These are phyloP conservation scores for Lathyrus aphaca DNA, from an alignment of 306 rosid species.

Conservation along the genomic window DNA sequence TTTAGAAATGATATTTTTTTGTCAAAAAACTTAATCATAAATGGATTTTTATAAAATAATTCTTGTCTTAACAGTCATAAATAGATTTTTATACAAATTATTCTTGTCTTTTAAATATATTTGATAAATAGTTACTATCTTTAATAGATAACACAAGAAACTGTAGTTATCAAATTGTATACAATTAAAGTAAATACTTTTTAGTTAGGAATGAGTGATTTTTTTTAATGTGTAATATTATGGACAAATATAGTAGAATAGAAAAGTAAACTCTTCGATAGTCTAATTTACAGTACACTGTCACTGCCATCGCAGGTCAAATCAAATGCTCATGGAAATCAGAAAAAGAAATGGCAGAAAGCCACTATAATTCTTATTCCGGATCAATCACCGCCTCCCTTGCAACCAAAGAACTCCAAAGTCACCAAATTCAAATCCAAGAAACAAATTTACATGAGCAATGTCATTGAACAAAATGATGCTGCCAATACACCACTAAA, in stretches of 20 bases:
- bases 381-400: constrained; percentile 48
- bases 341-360: constrained; percentile 76
- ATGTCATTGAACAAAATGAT: constrained; percentile 16
- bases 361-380: constrained; percentile 69
- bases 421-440: constrained; percentile 33
- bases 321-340: constrained; percentile 62
- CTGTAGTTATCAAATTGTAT: too few species aligned
- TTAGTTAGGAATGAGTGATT: too few species aligned
- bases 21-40: too few species aligned
- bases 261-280: not conserved
- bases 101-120: too few species aligned
- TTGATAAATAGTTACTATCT: too few species aligned
- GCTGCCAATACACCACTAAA: constrained; percentile 21
- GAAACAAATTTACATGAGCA: constrained; percentile 31
- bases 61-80: too few species aligned
- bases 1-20: too few species aligned
- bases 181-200: too few species aligned
- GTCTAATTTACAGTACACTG: not conserved
- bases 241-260: not conserved
- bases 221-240: too few species aligned
- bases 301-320: constrained; percentile 50
- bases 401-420: constrained; percentile 46
- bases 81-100: too few species aligned
- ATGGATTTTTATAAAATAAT: too few species aligned
- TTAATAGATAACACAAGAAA: too few species aligned